phyloP scores from a whole-genome alignment of 495 filamentous ascomycete genomes.

The Penicillium lividum region DNA sequence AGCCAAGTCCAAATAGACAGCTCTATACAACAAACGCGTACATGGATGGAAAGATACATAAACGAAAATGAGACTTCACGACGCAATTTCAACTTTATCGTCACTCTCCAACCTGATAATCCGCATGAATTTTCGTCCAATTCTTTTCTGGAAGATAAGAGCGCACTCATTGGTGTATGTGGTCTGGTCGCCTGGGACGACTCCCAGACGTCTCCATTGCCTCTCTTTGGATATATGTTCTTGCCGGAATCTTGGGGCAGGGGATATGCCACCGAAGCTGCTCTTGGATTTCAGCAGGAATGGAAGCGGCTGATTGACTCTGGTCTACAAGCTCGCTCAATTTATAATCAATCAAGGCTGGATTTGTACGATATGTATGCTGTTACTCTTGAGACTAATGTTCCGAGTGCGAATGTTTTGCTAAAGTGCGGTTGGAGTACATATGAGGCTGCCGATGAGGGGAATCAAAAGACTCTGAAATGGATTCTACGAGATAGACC shows the following conservation, averaged over 20 bases:
- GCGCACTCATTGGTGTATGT: constrained; percentile 4
- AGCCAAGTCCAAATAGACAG: constrained; percentile 4
- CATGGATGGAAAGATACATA: constrained; percentile 3
- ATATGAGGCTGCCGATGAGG: not conserved
- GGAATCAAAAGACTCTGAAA: not conserved
- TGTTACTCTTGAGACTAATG: not conserved
- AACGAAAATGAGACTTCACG: not conserved
- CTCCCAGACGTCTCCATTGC: not conserved
- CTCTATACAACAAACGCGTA: not conserved
- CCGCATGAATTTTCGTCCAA: not conserved
- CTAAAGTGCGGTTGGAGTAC: constrained; percentile 3
- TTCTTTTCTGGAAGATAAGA: not conserved
- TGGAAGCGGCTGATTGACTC: not conserved
- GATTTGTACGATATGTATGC: not conserved
- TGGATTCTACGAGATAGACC: not conserved
- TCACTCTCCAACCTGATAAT: not conserved
- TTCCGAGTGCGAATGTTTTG: constrained; percentile 1
- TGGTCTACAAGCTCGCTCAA: not conserved
- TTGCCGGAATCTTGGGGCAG: constrained; percentile 8
- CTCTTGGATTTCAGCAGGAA: not conserved
- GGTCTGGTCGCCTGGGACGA: constrained; percentile 1
- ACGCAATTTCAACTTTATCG: constrained; percentile 8
- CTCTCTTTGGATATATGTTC: constrained; percentile 6
- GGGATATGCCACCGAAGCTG: constrained; percentile 7
- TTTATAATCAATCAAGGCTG: not conserved